These are phyloP conservation scores for Trametes meyenii DNA, from an alignment of 768 basidiomycete species.

Conservation along the genomic window DNA sequence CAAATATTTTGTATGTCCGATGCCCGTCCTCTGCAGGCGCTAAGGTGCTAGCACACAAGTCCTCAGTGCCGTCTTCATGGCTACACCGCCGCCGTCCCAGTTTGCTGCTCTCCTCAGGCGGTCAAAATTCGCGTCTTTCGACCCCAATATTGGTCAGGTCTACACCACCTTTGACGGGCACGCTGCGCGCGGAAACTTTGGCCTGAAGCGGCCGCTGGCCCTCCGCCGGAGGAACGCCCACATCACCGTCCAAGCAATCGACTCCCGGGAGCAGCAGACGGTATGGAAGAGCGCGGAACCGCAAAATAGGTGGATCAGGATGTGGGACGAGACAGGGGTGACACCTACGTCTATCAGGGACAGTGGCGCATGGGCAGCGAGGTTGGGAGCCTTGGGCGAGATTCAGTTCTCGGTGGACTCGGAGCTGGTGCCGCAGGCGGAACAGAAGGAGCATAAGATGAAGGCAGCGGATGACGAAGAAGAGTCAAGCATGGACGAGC, in stretches of 20 bases:
- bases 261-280: conserved; percentile 73
- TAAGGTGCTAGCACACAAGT: conserved; percentile 2
- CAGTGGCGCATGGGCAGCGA: conserved; percentile 41
- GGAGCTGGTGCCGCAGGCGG: conserved; percentile 39
- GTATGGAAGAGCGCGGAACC: conserved; percentile 73
- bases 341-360: conserved; percentile 34
- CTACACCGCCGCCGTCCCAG: conserved; percentile 54
- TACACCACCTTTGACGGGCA: conserved; percentile 73
- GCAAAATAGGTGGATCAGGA: conserved; percentile 67
- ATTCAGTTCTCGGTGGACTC: conserved; percentile 45
- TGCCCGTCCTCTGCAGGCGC: background rate
- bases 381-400: conserved; percentile 40
- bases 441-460: conserved; percentile 6
- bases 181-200: conserved; percentile 80
- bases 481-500: conserved; percentile 11
- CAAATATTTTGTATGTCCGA: conserved; percentile 4
- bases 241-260: conserved; percentile 68
- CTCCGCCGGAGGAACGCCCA: conserved; percentile 63
- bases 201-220: conserved; percentile 80
- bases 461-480: conserved; percentile 14
- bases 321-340: conserved; percentile 64
- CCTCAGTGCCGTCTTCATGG: conserved; percentile 17
- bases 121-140: conserved; percentile 81
- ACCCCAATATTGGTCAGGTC: conserved; percentile 75
- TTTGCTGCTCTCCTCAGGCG: conserved; percentile 79